Evolutionary conservation across 108 stramenopile species (phyloP).

Genomic region (Cyclotella distinguenda): DNA sequence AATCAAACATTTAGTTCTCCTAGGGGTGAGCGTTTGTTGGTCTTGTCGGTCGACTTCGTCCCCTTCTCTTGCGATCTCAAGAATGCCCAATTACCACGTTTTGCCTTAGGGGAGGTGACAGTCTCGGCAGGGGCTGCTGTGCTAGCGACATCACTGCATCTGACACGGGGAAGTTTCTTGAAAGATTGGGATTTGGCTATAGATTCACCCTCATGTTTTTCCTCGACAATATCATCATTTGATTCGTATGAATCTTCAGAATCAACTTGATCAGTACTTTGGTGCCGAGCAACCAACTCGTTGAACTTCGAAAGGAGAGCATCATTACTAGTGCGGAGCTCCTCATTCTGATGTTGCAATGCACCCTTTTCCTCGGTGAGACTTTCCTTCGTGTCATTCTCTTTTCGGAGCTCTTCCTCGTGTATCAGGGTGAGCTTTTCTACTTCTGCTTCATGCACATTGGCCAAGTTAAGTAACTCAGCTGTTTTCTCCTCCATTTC

Average conservation of each 20-base stretch:
- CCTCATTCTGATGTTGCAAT: conserved; percentile 37
- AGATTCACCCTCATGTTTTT: not conserved
- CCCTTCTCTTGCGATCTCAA: conserved; percentile 37
- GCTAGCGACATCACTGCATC: conserved; percentile 41
- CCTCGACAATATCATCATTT: conserved; percentile 7
- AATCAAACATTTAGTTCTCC: conserved; percentile 29
- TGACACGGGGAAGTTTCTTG: conserved; percentile 35
- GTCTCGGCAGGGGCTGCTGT: conserved; percentile 20
- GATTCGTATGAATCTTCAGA: conserved; percentile 1
- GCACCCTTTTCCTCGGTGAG: conserved; percentile 30
- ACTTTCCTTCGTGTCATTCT: conserved; percentile 17
- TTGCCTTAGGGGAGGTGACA: conserved; percentile 20
- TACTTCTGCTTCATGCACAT: conserved; percentile 22
- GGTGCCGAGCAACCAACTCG: conserved; percentile 17
- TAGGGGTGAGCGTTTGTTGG: conserved; percentile 23
- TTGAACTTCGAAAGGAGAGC: conserved; percentile 34
- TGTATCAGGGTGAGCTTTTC: conserved; percentile 23
- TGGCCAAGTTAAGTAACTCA: conserved; percentile 25
- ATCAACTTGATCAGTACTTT: not conserved
- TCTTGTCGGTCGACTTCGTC: conserved; percentile 12
- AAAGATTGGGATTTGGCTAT: conserved; percentile 15
- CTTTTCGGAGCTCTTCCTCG: conserved; percentile 17
- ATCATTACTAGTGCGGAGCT: conserved; percentile 36
- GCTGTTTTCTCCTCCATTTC: conserved; percentile 41
- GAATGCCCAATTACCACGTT: conserved; percentile 23